phyloP scores from a whole-genome alignment of 208 protist species.

The Phytomonas sp. region DNA sequence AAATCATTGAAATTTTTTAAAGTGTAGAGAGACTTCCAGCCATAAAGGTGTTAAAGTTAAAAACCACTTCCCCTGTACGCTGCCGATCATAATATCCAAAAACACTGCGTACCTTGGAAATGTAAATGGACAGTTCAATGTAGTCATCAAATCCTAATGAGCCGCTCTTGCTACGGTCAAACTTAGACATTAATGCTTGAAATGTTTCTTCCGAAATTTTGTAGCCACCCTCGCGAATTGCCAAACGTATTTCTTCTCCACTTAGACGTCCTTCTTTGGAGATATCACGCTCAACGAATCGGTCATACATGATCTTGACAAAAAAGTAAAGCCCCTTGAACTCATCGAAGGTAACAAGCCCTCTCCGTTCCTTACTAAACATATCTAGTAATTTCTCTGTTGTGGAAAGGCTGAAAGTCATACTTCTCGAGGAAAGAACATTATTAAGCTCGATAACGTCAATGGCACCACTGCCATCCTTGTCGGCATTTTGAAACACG shows the following conservation, averaged over 20 bases:
- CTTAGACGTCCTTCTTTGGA: constrained; percentile 49
- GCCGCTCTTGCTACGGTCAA: constrained; percentile 66
- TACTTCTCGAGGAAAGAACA: constrained; percentile 49
- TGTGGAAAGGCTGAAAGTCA: constrained; percentile 58
- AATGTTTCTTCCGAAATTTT: constrained; percentile 61
- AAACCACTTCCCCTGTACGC: constrained; percentile 56
- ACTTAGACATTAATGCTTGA: constrained; percentile 78
- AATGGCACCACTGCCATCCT: constrained; percentile 57
- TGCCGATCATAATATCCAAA: constrained; percentile 70
- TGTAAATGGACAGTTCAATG: constrained; percentile 83
- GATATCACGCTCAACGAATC: constrained; percentile 55
- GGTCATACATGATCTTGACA: constrained; percentile 60
- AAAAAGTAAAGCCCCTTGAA: constrained; percentile 73
- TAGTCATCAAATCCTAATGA: constrained; percentile 83
- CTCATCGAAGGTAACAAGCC: constrained; percentile 58
- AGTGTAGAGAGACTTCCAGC: constrained; percentile 43
- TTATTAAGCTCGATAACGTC: constrained; percentile 64
- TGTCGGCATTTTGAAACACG: constrained; percentile 79
- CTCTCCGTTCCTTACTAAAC: constrained; percentile 68
- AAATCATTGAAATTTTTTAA: constrained; percentile 12
- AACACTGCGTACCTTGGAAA: constrained; percentile 57
- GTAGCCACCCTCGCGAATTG: constrained; percentile 41
- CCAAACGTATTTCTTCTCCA: constrained; percentile 59
- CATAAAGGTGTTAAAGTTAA: constrained; percentile 68
- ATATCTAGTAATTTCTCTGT: constrained; percentile 74